These are phyloP conservation scores for Mucor mucedo DNA, from an alignment of 371 early-diverging fungal species.

Conservation along the genomic window DNA sequence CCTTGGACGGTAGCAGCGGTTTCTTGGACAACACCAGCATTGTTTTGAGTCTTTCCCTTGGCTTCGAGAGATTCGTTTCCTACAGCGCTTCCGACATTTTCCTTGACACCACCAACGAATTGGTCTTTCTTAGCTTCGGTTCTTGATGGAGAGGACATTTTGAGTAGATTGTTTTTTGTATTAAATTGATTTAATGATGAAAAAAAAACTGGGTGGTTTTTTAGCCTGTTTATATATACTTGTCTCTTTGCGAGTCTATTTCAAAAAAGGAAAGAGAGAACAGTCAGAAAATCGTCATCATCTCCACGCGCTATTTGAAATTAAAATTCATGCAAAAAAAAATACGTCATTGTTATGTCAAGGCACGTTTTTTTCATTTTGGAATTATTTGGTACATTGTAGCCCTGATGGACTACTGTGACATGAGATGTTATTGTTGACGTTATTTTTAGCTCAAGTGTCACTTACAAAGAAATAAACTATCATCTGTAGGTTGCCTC, in stretches of 20 bases:
- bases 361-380: no score
- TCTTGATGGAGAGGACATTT: conserved; percentile 20
- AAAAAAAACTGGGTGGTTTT: neutral
- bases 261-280: no score
- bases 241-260: neutral
- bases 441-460: no score
- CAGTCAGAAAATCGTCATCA: no score
- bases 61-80: conserved; percentile 49
- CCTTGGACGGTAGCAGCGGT: conserved; percentile 23
- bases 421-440: no score
- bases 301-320: no score
- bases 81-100: conserved; percentile 36
- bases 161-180: neutral
- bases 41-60: conserved; percentile 35
- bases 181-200: neutral
- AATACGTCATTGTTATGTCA: no score
- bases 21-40: conserved; percentile 17
- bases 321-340: no score
- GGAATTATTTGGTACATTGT: no score
- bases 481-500: no score
- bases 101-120: conserved; percentile 43
- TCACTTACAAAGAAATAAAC: no score
- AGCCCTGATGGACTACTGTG: no score
- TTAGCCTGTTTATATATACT: neutral
- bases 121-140: conserved; percentile 31